phyloP scores from a whole-genome alignment of 1,284 basidiomycete species.

The Chalciporus sp. region DNA sequence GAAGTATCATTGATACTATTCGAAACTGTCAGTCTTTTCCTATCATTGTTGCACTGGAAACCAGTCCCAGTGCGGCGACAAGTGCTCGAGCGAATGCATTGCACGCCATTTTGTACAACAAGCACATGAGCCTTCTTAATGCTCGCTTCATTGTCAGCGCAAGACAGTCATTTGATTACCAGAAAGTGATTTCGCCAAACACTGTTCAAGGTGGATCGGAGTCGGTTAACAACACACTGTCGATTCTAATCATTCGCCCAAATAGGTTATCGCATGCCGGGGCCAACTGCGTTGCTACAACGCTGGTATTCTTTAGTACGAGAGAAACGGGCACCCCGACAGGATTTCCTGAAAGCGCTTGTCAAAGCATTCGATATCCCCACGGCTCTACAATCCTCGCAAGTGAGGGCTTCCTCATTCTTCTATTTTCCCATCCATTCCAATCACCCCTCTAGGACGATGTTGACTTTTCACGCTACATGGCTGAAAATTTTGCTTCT shows the following conservation, averaged over 20 bases:
- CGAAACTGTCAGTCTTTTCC: constrained; percentile 75
- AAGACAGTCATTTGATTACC: constrained; percentile 81
- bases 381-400: constrained; percentile 44
- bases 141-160: constrained; percentile 83
- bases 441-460: constrained; percentile 57
- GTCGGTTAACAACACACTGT: constrained; percentile 3
- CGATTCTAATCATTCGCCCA: not conserved
- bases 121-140: constrained; percentile 90
- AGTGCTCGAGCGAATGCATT: constrained; percentile 79
- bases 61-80: constrained; percentile 63
- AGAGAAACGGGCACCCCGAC: constrained; percentile 83
- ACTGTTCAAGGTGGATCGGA: constrained; percentile 48
- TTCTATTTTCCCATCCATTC: not conserved
- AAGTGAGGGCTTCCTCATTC: constrained; percentile 36
- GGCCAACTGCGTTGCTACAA: constrained; percentile 74
- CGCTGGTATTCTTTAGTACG: constrained; percentile 90
- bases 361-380: constrained; percentile 78
- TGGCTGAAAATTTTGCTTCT: constrained; percentile 91
- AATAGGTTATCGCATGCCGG: constrained; percentile 64
- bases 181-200: constrained; percentile 57
- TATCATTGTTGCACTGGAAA: constrained; percentile 91
- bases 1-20: not conserved
- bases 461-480: constrained; percentile 83
- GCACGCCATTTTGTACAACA: constrained; percentile 82
- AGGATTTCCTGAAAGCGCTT: constrained; percentile 87